Conservation (phyloP, 352 stramenopile species). For the Aphanomyces stellatus region DNA sequence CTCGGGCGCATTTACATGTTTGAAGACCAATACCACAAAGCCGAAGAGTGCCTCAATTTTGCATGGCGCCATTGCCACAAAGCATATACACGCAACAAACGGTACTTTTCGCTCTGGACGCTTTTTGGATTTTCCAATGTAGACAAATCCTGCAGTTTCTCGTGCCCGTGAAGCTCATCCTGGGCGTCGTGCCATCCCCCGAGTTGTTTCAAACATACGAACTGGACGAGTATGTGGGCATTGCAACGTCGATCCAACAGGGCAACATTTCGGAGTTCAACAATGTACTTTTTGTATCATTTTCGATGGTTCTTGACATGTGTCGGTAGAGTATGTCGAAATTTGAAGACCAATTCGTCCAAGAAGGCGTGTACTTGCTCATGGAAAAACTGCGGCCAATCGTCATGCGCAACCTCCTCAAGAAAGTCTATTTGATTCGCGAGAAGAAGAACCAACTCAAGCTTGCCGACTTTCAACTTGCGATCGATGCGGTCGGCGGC, state of each 20-base stretch:
- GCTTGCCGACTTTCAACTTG: conserved; percentile 82
- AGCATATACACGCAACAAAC: conserved; percentile 83
- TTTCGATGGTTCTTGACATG: neutral
- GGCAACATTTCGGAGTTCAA: conserved; percentile 92
- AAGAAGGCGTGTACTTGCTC: conserved; percentile 92
- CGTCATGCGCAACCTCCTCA: conserved; percentile 93
- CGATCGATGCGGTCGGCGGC: conserved; percentile 78
- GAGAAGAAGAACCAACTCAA: conserved; percentile 77
- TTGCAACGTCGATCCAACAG: conserved; percentile 85
- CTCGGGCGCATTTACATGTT: conserved; percentile 95
- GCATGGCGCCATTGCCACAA: conserved; percentile 89
- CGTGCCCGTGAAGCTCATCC: conserved; percentile 89
- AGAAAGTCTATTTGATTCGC: conserved; percentile 87
- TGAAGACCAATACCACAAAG: conserved; percentile 94
- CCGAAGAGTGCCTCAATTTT: conserved; percentile 90
- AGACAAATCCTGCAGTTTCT: conserved; percentile 93
- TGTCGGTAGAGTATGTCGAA: conserved; percentile 53
- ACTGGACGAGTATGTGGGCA: conserved; percentile 75
- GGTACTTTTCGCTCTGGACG: conserved; percentile 19
- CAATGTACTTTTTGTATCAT: conserved; percentile 27
- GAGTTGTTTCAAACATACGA: conserved; percentile 87
- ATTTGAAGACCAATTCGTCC: conserved; percentile 88
- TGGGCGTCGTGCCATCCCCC: conserved; percentile 87
- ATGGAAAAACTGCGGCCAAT: conserved; percentile 95
- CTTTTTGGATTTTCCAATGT: neutral